Conservation (phyloP, 2,329 filamentous ascomycete genomes). For the Colletotrichum camelliae region DNA sequence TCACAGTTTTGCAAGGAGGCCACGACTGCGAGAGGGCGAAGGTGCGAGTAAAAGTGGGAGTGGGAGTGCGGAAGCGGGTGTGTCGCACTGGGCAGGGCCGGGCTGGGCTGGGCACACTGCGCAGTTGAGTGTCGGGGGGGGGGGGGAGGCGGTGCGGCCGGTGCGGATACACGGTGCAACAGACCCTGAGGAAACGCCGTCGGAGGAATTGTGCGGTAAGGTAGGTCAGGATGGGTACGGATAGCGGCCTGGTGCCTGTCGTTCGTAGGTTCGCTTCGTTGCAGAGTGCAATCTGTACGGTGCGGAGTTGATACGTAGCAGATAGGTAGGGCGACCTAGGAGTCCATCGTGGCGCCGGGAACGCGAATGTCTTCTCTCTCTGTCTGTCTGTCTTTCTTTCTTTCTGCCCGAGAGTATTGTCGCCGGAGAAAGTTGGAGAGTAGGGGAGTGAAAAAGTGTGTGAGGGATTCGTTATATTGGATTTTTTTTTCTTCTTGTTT, state of each 20-base stretch:
- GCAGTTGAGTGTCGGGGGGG: neutral
- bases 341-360: constrained; percentile 7
- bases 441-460: neutral
- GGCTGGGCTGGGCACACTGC: neutral
- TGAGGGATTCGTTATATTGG: neutral
- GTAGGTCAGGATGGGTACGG: neutral
- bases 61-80: neutral
- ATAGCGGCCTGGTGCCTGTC: neutral
- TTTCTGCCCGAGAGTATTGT: neutral
- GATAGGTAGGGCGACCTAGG: neutral
- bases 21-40: neutral
- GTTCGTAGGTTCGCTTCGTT: neutral
- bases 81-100: constrained; percentile 16
- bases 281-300: neutral
- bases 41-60: neutral
- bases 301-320: neutral
- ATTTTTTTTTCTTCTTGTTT: neutral
- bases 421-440: neutral
- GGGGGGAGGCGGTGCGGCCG: neutral
- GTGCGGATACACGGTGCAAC: constrained; percentile 20
- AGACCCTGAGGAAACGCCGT: constrained; percentile 10
- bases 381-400: neutral
- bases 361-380: neutral
- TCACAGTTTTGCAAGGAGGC: neutral
- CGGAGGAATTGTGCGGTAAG: constrained; percentile 8